Evolutionary conservation across 495 filamentous ascomycete genomes (phyloP).

Genomic region (Penicillium waksmanii): DNA sequence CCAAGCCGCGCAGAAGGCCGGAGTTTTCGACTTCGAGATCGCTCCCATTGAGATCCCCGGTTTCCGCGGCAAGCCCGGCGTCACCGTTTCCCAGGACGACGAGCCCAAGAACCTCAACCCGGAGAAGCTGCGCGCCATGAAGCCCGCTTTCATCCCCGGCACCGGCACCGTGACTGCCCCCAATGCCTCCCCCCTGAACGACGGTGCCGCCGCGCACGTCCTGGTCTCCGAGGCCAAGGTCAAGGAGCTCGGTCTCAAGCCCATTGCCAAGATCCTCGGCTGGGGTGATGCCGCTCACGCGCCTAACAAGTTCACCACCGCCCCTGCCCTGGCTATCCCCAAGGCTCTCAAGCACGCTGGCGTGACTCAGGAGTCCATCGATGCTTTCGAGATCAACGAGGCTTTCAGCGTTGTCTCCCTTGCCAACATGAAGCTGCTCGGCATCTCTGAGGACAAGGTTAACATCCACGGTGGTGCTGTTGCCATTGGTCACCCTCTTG

Average conservation of each 20-base stretch:
- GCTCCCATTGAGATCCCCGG: slow-evolving; percentile 85
- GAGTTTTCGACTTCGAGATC: slow-evolving; percentile 83
- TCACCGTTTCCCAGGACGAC: slow-evolving; percentile 83
- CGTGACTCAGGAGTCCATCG: slow-evolving; percentile 71
- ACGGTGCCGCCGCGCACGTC: slow-evolving; percentile 88
- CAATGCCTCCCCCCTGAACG: slow-evolving; percentile 94
- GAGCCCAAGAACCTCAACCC: slow-evolving; percentile 98
- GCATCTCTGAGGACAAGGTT: slow-evolving; percentile 79
- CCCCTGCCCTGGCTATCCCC: slow-evolving; percentile 92
- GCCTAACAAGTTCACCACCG: slow-evolving; percentile 93
- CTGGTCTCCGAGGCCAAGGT: slow-evolving; percentile 89
- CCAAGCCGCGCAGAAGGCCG: slow-evolving; percentile 77
- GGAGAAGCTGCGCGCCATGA: slow-evolving; percentile 82
- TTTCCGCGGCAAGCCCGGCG: slow-evolving; percentile 84
- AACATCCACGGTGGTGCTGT: slow-evolving; percentile 96
- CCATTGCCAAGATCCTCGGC: slow-evolving; percentile 91
- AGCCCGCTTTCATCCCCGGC: slow-evolving; percentile 81
- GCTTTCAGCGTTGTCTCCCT: slow-evolving; percentile 96
- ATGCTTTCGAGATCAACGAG: slow-evolving; percentile 98
- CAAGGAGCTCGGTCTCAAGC: slow-evolving; percentile 84
- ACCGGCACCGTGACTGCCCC: slow-evolving; percentile 92
- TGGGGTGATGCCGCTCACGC: slow-evolving; percentile 93
- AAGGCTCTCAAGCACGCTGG: slow-evolving; percentile 94
- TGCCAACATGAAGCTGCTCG: slow-evolving; percentile 90
- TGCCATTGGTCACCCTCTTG: slow-evolving; percentile 92